phyloP scores from a whole-genome alignment of 2,329 filamentous ascomycete genomes.

The Pseudocercospora cruenta region DNA sequence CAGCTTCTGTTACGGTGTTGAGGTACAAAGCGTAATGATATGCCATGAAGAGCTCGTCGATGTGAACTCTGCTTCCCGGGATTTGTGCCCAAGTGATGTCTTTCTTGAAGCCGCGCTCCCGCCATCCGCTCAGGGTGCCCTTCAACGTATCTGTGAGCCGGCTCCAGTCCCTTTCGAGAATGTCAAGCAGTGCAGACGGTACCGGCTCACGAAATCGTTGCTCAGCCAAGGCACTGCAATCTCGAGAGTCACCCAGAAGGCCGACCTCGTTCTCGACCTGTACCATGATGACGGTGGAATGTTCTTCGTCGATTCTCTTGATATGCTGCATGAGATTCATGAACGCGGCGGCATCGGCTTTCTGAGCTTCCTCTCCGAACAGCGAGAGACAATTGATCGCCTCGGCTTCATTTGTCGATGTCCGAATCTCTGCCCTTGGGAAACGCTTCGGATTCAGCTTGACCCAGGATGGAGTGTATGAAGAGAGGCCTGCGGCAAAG shows the following conservation, averaged over 20 bases:
- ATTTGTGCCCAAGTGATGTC: slow-evolving; percentile 42
- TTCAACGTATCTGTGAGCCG: slow-evolving; percentile 22
- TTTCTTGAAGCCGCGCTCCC: too few relatives aligned
- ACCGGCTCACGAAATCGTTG: slow-evolving; percentile 45
- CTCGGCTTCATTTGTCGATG: slow-evolving; percentile 18
- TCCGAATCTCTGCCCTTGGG: slow-evolving; percentile 37
- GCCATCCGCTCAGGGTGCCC: slow-evolving; percentile 18
- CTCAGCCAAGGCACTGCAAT: slow-evolving; percentile 48
- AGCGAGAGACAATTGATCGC: slow-evolving; percentile 40
- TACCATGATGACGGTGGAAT: slow-evolving; percentile 59
- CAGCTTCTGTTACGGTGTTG: slow-evolving; percentile 46
- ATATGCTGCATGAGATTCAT: slow-evolving; percentile 44
- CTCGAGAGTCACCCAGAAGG: slow-evolving; percentile 56
- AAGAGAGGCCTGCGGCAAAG: slow-evolving; percentile 37
- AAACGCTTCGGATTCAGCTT: slow-evolving; percentile 41
- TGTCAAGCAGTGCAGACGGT: slow-evolving; percentile 41
- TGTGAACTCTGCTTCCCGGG: slow-evolving; percentile 43
- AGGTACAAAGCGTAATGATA: slow-evolving; percentile 50
- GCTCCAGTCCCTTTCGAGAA: slow-evolving; percentile 12
- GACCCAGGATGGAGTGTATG: slow-evolving; percentile 47
- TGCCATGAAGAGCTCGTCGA: slow-evolving; percentile 56
- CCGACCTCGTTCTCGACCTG: slow-evolving; percentile 63
- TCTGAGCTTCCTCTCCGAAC: slow-evolving; percentile 42
- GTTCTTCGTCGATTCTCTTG: slow-evolving; percentile 48
- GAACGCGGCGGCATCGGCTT: slow-evolving; percentile 48